Base-by-base conservation (phyloP, 805 yeast genomes). In the Nakazawaea wyomingensis region DNA sequence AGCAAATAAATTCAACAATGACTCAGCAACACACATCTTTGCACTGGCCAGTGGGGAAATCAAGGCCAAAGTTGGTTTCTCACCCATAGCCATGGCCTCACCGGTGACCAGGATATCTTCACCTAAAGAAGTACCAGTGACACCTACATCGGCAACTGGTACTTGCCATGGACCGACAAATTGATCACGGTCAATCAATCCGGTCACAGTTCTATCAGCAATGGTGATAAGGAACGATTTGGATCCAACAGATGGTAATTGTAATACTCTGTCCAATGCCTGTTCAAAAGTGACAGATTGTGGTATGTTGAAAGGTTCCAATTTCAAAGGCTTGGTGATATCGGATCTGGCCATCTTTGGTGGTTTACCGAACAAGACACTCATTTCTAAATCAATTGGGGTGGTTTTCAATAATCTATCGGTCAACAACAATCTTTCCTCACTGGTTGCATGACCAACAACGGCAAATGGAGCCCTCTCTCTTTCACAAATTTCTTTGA, bases 151-250 rank as follows among this genome's bases (percentile, higher is more conserved):
- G 14, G 98, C 93, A 26, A 93, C 98, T 38, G 99, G 99, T 8
- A 85, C 93, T 72, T 93, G 99, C 98, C 98, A 93, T 59, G 98
- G 98, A 31, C 99, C 99, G 47, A 93, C 98, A 82, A 90, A 82
- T 69, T 93, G 99, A 63, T 93, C 99, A 61, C 99, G 82, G 57
- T 95, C 98, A 48, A 93, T 83, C 54, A 93, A 75, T 43, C 99
- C 99, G 22, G 98, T 91, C 49, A 93, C 93, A n/a, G 95, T 76
- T 67, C 99, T 82, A 66, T 93, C 99, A 65, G 96, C 99, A 60
- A 93, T 93, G n/a, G 98, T 93, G 60, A 93, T 85, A 57, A 93
- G 72, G 72, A 93, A 93, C 40, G 84, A 82, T 68, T 93, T 93
- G 33, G 97, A 88, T 20, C 96, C 99, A 39, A 93, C 99, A 5